These are phyloP conservation scores for Colletotrichum sp. DNA, from an alignment of 2,329 filamentous ascomycete genomes.

Conservation along the genomic window DNA sequence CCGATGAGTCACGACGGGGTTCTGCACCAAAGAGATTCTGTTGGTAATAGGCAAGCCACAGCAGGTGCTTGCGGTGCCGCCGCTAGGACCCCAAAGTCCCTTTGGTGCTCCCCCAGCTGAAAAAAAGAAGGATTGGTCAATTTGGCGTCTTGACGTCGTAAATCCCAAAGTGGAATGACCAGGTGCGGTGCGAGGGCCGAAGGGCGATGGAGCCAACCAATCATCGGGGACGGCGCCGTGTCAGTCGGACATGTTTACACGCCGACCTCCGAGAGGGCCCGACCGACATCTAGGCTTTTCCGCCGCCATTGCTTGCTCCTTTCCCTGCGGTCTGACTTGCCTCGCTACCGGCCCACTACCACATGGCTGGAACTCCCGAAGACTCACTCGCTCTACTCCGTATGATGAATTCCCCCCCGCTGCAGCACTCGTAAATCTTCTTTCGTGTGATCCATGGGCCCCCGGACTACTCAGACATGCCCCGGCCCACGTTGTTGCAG, in stretches of 20 bases:
- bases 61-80: neutral
- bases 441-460: neutral
- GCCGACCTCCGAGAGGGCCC: constrained; percentile 8
- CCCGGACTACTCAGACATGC: neutral
- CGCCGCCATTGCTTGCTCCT: neutral
- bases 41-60: neutral
- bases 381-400: neutral
- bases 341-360: neutral
- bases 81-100: neutral
- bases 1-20: neutral
- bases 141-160: constrained; percentile 5
- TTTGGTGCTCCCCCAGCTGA: neutral
- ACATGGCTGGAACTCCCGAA: neutral
- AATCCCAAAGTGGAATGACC: neutral
- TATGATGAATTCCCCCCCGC: neutral
- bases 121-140: neutral
- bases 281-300: neutral
- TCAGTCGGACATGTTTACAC: constrained; percentile 5
- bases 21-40: neutral
- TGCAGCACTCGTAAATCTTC: neutral
- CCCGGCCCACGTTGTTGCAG: neutral
- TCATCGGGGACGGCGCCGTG: neutral
- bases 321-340: neutral
- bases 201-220: neutral
- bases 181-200: constrained; percentile 1